Percentiles rank a stretch among this genome's conserved stretches.
phyloP scores from a whole-genome alignment of 768 basidiomycete genomes.

The Boletus subparvulus region DNA sequence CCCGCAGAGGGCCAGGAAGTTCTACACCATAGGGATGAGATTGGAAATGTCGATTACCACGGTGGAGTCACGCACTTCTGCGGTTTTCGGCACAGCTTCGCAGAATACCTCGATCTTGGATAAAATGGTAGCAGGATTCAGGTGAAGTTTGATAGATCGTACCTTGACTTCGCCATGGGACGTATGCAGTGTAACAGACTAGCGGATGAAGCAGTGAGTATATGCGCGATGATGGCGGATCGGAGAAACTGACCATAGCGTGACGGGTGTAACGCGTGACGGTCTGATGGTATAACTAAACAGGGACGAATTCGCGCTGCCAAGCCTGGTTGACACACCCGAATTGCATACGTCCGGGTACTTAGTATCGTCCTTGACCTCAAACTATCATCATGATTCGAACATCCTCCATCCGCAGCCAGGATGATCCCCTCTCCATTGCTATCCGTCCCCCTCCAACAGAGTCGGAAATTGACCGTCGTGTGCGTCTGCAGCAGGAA shows the following conservation, averaged over 20 bases:
- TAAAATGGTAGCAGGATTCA: background rate
- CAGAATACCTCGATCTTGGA: constrained; percentile 92
- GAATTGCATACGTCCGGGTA: background rate
- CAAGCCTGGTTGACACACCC: too few species aligned
- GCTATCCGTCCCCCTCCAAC: constrained; percentile 62
- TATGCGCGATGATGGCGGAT: constrained; percentile 26
- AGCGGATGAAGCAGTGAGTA: constrained; percentile 5
- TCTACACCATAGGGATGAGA: constrained; percentile 46
- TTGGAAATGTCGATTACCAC: background rate
- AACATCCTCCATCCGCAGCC: constrained; percentile 69
- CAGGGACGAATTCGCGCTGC: too few species aligned
- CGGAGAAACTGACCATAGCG: constrained; percentile 28
- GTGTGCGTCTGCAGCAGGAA: constrained; percentile 59
- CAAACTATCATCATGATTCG: constrained; percentile 51
- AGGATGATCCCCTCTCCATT: constrained; percentile 72
- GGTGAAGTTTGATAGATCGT: constrained; percentile 8
- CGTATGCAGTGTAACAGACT: constrained; percentile 96
- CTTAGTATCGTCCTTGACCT: constrained; percentile 22
- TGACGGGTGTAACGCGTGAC: constrained; percentile 31
- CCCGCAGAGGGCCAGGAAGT: constrained; percentile 93
- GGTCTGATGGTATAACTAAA: background rate
- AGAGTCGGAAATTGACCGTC: constrained; percentile 68
- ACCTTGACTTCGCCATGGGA: constrained; percentile 96
- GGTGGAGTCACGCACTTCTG: constrained; percentile 61
- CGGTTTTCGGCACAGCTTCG: constrained; percentile 92